Conservation (phyloP, 768 basidiomycete genomes). For the Leucocoprinus birnbaumii region DNA sequence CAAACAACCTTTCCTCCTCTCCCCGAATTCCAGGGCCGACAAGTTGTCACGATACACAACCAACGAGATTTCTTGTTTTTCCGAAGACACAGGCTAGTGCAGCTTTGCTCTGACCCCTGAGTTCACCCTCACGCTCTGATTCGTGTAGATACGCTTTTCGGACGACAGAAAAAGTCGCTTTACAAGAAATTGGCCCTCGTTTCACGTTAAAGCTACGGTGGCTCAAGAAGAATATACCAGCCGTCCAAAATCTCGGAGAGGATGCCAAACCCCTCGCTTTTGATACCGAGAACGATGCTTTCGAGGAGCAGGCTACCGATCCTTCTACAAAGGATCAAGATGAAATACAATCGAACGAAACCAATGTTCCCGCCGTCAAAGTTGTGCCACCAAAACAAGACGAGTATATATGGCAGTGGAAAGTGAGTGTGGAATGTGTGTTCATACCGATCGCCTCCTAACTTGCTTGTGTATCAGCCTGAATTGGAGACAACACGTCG, state of each 20-base stretch:
- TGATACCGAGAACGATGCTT: constrained; percentile 34
- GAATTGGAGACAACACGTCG: constrained; percentile 87
- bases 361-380: constrained; percentile 19
- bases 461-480: constrained; percentile 51
- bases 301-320: constrained; percentile 18
- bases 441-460: background rate
- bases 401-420: constrained; percentile 88
- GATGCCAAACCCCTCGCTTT: constrained; percentile 54
- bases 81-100: constrained; percentile 80
- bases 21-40: constrained; percentile 93
- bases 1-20: constrained; percentile 94
- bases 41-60: constrained; percentile 96
- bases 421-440: constrained; percentile 47
- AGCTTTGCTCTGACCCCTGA: background rate
- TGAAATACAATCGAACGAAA: background rate
- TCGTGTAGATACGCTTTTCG: constrained; percentile 80
- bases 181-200: constrained; percentile 97
- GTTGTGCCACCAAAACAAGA: constrained; percentile 64
- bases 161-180: constrained; percentile 82
- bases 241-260: constrained; percentile 68
- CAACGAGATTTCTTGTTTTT: constrained; percentile 98
- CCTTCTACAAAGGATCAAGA: constrained; percentile 30
- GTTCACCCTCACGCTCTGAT: background rate
- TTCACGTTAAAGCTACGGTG: constrained; percentile 94
- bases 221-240: constrained; percentile 85